Base-by-base conservation (phyloP, 768 basidiomycete species). In the Xerocomellus chrysenteron region DNA sequence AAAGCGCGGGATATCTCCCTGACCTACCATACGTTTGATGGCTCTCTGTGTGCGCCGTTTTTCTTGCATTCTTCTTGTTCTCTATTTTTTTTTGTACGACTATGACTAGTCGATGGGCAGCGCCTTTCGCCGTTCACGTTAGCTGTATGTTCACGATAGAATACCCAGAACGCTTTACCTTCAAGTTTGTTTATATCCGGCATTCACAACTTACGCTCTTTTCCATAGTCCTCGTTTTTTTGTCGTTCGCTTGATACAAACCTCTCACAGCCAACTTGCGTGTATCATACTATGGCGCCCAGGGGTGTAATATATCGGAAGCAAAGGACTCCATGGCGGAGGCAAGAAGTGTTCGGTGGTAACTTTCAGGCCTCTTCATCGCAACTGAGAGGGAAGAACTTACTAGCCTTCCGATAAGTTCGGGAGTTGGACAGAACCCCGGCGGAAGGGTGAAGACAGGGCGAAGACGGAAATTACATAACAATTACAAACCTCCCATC, bases 1-100 rank as follows among this genome's bases (percentile, higher is more conserved):
- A 69, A 21, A 67, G 60, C 21, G 67, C 67, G 37, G 67, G 68
- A 12, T 69, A 68, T 52, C 63, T 63, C 4, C 67, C 65, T 39
- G 68, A 69, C 47, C 52, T 69, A 52, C 58, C 63, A 21, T 68
- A 69, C 24, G 52, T 28, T 36, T 65, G 45, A 59, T 19, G 50
- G 12, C 17, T 5, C 26, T 10, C 28, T 24, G 41, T 35, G 40
- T 43, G 40, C 36, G 33, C 43, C 26, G 16, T 11, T 17, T 1
- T 47, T 47, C 41, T 11, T 42, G 41, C 6, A 30, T 50, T 48
- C 26, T 40, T 49, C 41, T 57, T 24, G 55, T 39, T 40, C 17
- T 33, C 19, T 57, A 12, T 43, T 44, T 47, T 14, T 58, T 43
- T 49, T 14, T 58, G 65, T 65, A 68, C 53, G 54, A 59, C 44